These are phyloP conservation scores for Linum lewisii DNA, from an alignment of 345 rosid species.

Conservation along the genomic window DNA sequence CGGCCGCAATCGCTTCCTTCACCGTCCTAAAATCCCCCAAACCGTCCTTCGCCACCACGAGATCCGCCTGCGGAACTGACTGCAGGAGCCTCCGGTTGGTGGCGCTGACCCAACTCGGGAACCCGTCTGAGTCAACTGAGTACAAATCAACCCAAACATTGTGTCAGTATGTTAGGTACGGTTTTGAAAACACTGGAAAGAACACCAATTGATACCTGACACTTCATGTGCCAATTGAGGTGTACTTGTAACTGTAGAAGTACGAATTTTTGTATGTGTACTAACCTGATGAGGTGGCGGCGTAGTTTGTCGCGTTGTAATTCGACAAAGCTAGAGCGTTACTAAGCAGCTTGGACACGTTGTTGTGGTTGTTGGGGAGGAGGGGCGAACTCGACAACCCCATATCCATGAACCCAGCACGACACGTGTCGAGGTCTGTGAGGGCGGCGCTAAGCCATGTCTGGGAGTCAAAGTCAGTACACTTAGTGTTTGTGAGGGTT, in stretches of 20 bases:
- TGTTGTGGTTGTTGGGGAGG: slow-evolving; percentile 41
- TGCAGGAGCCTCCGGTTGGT: slow-evolving; percentile 53
- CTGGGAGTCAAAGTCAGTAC: slow-evolving; percentile 54
- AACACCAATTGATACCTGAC: no score
- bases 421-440: slow-evolving; percentile 67
- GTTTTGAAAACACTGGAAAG: no score
- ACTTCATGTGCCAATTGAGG: neutral
- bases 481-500: slow-evolving; percentile 35
- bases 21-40: slow-evolving; percentile 30
- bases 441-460: slow-evolving; percentile 87
- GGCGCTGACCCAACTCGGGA: slow-evolving; percentile 55
- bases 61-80: slow-evolving; percentile 21
- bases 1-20: slow-evolving; percentile 55
- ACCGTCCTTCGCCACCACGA: slow-evolving; percentile 44
- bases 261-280: slow-evolving; percentile 4
- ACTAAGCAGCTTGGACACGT: slow-evolving; percentile 54
- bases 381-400: slow-evolving; percentile 32
- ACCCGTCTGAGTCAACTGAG: slow-evolving; percentile 20
- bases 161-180: no score
- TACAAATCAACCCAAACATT: no score
- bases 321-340: slow-evolving; percentile 52
- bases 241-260: no score
- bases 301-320: slow-evolving; percentile 18
- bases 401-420: slow-evolving; percentile 50
- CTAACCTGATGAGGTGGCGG: slow-evolving; percentile 11